Evolutionary conservation across 176 grass and related monocot genomes (phyloP), one percentile per base, ranked within the genome.

Genomic region (Chrysopogon serrulatus): DNA sequence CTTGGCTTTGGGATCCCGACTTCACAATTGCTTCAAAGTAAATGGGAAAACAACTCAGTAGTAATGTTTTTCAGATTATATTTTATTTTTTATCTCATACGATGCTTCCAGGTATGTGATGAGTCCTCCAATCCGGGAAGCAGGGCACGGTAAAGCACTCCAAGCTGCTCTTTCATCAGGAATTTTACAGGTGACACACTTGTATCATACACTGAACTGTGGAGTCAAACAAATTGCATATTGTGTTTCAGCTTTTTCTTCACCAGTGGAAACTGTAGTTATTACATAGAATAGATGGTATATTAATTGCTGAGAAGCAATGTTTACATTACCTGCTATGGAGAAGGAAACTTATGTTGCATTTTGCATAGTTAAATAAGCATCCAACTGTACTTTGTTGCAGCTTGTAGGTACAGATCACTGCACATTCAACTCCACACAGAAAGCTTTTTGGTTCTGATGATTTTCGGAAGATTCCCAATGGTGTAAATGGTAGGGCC

Each of bases 341-440:
- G 28, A 9, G 2, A 79, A 43, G 28, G 8, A 83, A 78, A 31
- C 16, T n/a, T 33, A 0, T 41, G 24, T 76, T 73, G 47, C 13
- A 61, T 82, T 68, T 75, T 72, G 28, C 8, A 40, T 82, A 73
- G 17, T 74, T 73, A 45, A 9, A 42, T 79, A 79, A 85, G 6
- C 42, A 81, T 71, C 43, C 73, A 74, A 82, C 21, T 68, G 27
- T 14, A 41, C 6, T 71, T 82, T 76, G 72, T 67, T 72, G 75
- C 87, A 98, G 96, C 93, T 98, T 90, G 96, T 98, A 31, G 93
- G 92, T 81, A 98, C 96, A 75, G 96, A 98, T 86, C 96, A 98
- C 70, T 95, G 93, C 85, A 80, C 89, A 66, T 98, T 98, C 87
- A 95, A 95, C 89, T 90, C 91, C 40, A 98, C 93, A 49, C 93